Conservation (phyloP, 768 basidiomycete species). For the Coprinellus micaceus region DNA sequence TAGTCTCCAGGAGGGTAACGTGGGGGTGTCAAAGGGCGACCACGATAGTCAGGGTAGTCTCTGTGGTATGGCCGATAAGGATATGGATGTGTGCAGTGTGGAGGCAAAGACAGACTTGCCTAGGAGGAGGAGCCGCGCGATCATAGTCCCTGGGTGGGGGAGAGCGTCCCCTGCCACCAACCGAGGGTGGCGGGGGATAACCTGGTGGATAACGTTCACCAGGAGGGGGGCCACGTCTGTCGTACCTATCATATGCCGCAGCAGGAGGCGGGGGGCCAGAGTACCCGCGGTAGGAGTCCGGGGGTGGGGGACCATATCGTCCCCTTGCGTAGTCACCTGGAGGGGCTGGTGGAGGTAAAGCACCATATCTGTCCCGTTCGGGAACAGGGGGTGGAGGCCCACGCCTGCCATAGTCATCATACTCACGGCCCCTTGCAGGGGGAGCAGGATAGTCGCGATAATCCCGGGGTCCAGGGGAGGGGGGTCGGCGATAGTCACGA, state of each 20-base stretch:
- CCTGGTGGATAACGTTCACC: slow-evolving; percentile 45
- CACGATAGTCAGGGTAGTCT: slow-evolving; percentile 57
- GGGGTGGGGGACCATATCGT: slow-evolving; percentile 53
- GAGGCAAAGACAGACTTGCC: slow-evolving; percentile 36
- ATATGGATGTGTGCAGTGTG: too few species aligned
- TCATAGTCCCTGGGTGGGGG: slow-evolving; percentile 62
- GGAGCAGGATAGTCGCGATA: slow-evolving; percentile 60
- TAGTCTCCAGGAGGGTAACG: slow-evolving; percentile 47
- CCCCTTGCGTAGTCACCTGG: slow-evolving; percentile 53
- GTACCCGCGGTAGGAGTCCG: slow-evolving; percentile 52
- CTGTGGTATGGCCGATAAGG: not conserved
- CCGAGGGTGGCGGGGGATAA: slow-evolving; percentile 44
- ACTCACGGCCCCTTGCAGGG: slow-evolving; percentile 51
- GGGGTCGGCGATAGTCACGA: slow-evolving; percentile 60
- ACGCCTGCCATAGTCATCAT: slow-evolving; percentile 61
- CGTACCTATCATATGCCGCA: slow-evolving; percentile 59
- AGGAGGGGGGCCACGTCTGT: slow-evolving; percentile 38
- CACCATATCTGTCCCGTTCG: slow-evolving; percentile 51
- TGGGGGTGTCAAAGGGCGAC: slow-evolving; percentile 51
- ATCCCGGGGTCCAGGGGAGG: slow-evolving; percentile 61
- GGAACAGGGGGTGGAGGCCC: slow-evolving; percentile 35
- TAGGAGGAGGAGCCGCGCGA: slow-evolving; percentile 39
- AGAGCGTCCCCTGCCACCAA: slow-evolving; percentile 54
- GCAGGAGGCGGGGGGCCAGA: slow-evolving; percentile 43
- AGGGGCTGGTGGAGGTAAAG: slow-evolving; percentile 43